These are phyloP conservation scores for Mycena vitilis DNA, from an alignment of 768 basidiomycete genomes.

Conservation along the genomic window DNA sequence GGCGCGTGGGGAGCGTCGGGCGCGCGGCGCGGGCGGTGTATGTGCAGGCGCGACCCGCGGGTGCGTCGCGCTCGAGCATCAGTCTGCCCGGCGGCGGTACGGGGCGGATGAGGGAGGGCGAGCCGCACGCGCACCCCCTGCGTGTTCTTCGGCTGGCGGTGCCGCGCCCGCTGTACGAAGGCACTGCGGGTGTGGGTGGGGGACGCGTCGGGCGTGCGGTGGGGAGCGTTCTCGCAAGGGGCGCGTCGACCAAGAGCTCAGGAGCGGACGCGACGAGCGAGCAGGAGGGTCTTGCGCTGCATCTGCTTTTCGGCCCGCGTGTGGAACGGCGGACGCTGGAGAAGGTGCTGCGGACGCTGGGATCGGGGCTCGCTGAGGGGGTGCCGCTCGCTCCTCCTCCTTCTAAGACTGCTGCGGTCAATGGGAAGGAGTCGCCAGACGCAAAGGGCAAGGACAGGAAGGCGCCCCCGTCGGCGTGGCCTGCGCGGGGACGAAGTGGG, in stretches of 20 bases:
- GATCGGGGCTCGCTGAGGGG: slow-evolving; percentile 26
- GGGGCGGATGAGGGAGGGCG: neutral
- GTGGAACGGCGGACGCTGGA: slow-evolving; percentile 35
- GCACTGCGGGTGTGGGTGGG: slow-evolving; percentile 26
- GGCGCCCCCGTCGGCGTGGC: slow-evolving; percentile 10
- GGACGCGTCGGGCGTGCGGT: slow-evolving; percentile 33
- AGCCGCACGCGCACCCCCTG: slow-evolving; percentile 27
- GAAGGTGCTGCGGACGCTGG: slow-evolving; percentile 33
- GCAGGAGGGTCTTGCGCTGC: slow-evolving; percentile 20
- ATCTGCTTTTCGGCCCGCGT: slow-evolving; percentile 32
- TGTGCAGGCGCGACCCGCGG: neutral
- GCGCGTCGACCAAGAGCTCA: neutral
- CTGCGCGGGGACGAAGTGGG: slow-evolving; percentile 2
- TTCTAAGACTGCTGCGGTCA: neutral
- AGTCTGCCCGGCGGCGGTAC: neutral
- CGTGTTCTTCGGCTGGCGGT: slow-evolving; percentile 33
- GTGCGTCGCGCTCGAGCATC: too few relatives aligned
- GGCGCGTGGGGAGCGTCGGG: slow-evolving; percentile 11
- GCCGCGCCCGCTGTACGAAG: slow-evolving; percentile 33
- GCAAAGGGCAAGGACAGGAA: neutral
- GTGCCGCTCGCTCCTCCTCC: neutral
- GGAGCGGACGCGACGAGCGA: neutral
- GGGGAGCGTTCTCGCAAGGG: slow-evolving; percentile 16
- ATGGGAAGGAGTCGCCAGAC: neutral
- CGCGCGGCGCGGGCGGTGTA: slow-evolving; percentile 27